Evolutionary conservation across 1,284 basidiomycete species (phyloP).

Genomic region (Cystobasidium sp.): DNA sequence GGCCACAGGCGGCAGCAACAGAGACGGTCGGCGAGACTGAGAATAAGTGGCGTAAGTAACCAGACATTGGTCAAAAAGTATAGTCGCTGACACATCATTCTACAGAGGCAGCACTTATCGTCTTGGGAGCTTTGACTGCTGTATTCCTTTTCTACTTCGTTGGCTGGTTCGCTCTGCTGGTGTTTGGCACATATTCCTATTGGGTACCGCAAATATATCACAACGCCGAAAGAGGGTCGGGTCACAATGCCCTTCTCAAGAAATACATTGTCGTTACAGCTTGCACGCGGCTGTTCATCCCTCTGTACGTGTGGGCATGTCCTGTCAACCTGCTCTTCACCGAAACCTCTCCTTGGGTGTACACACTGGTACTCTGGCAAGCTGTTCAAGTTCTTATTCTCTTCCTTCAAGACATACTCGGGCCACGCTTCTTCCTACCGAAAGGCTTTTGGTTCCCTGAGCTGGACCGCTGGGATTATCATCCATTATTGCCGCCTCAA

Average conservation of each 20-base stretch:
- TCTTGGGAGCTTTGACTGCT: conserved; percentile 11
- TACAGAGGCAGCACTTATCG: conserved; percentile 27
- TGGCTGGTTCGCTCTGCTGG: conserved; percentile 50
- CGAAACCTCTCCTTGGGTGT: conserved; percentile 53
- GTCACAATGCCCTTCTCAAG: conserved; percentile 49
- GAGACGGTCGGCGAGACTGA: not conserved
- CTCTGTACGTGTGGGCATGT: conserved; percentile 55
- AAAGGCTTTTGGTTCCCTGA: conserved; percentile 41
- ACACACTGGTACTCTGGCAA: conserved; percentile 51
- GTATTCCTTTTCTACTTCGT: conserved; percentile 44
- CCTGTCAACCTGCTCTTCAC: conserved; percentile 53
- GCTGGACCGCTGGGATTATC: conserved; percentile 54
- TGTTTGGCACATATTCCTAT: conserved; percentile 50
- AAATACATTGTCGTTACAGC: conserved; percentile 55
- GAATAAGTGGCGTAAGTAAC: conserved; percentile 8
- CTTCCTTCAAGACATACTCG: conserved; percentile 52
- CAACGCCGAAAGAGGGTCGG: conserved; percentile 52
- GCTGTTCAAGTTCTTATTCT: conserved; percentile 50
- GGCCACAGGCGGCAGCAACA: conserved; percentile 1
- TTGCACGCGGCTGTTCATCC: conserved; percentile 53
- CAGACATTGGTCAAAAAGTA: not conserved
- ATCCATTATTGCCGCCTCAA: conserved; percentile 49
- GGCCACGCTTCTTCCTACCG: conserved; percentile 54
- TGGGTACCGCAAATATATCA: conserved; percentile 56
- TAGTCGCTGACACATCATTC: not conserved